These are phyloP conservation scores for Colletotrichum simmondsii DNA, from an alignment of 2,329 filamentous ascomycete species.

Conservation along the genomic window DNA sequence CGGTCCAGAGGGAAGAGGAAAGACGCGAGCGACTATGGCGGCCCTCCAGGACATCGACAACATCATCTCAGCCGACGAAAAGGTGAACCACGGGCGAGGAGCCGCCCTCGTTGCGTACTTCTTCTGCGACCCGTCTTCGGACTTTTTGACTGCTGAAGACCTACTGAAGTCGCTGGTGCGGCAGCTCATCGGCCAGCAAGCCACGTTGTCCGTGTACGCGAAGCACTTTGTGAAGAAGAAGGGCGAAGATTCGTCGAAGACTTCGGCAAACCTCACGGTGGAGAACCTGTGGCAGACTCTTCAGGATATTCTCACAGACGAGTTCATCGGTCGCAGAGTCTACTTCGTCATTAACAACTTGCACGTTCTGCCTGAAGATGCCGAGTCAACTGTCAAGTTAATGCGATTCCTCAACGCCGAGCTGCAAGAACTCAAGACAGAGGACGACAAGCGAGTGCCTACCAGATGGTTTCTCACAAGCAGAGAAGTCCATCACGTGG, in stretches of 20 bases:
- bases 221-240: slow-evolving; percentile 48
- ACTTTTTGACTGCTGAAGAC: slow-evolving; percentile 53
- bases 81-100: slow-evolving; percentile 38
- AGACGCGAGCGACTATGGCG: slow-evolving; percentile 52
- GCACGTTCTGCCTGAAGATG: slow-evolving; percentile 48
- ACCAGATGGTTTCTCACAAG: slow-evolving; percentile 55
- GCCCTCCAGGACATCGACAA: slow-evolving; percentile 49
- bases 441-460: slow-evolving; percentile 37
- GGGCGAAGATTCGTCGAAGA: slow-evolving; percentile 40
- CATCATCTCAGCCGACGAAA: slow-evolving; percentile 34
- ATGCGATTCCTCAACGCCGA: slow-evolving; percentile 46
- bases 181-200: slow-evolving; percentile 50
- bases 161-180: slow-evolving; percentile 51
- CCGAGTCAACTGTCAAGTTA: slow-evolving; percentile 45
- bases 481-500: slow-evolving; percentile 40
- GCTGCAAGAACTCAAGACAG: slow-evolving; percentile 38
- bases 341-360: slow-evolving; percentile 55
- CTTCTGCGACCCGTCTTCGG: slow-evolving; percentile 50
- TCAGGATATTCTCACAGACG: slow-evolving; percentile 53
- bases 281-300: slow-evolving; percentile 54
- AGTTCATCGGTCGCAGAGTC: slow-evolving; percentile 47
- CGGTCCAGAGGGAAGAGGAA: slow-evolving; percentile 53
- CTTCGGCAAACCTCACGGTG: slow-evolving; percentile 44
- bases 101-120: slow-evolving; percentile 51
- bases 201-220: slow-evolving; percentile 46